Base-by-base conservation (phyloP, 768 basidiomycete genomes). In the Lyophyllum shimeji region DNA sequence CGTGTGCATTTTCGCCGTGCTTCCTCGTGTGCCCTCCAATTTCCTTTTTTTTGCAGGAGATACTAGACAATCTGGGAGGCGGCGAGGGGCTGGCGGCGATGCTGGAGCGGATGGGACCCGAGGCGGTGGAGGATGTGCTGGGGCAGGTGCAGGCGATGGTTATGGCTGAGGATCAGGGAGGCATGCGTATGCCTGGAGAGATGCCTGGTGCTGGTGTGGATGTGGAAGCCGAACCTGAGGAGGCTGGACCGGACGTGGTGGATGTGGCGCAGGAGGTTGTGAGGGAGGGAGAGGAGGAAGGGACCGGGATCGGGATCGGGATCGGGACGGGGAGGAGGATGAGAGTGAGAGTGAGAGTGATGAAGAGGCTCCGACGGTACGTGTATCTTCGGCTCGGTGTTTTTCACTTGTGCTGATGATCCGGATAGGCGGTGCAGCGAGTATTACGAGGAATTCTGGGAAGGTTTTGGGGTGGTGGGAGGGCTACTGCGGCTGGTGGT, bases 41-140 rank as follows among this genome's bases (percentile, higher is more conserved):
- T 4, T 5, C 9, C 9, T 11, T 6, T 37, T 11, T 3, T 37
- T 6, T 56, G 79, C 82, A 52, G 86, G 77, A 20, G 72, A 83
- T 55, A 60, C 82, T 83, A 7, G 69, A 72, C 11, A 52, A 47
- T 1, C 68, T 91, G 12, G 77, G 75, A 74, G 81, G 57, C 55
- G 86, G 82, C 0, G 87, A 83, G 0, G 88, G 87, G 1, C 69
- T 87, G n/a, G 69, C 83, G 20, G 82, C 87, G 63, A 84, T 89
- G 60, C 79, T 81, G 20, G 81, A 85, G 65, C 69, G 78, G 65
- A 72, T 82, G 39, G 82, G 67, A 20, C 78, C 81, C 42, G 85
- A 86, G 40, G 77, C 74, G n/a, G 58, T 89, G 54, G 78, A 87
- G 47, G 84, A 84, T 52, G 50, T 89, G 64, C 76, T 88, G 76